A percentile compares a stretch with the other conserved stretches of the same genome.
phyloP scores from a whole-genome alignment of 2,329 filamentous ascomycete species.

The Sclerotinia trifoliorum region DNA sequence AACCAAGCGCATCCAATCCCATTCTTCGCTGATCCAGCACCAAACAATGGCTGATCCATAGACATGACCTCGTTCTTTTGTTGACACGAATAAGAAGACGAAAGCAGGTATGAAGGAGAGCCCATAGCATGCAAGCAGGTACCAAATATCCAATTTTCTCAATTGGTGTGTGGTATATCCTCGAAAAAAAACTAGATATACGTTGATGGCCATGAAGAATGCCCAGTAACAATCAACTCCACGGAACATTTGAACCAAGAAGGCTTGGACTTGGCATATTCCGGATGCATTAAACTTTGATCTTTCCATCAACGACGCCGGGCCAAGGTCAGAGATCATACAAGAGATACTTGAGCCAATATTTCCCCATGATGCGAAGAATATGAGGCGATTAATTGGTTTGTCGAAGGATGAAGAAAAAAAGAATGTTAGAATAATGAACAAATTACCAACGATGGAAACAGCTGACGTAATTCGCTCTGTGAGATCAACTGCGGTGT shows the following conservation, averaged over 20 bases:
- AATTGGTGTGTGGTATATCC: conserved; percentile 51
- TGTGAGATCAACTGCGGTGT: background rate
- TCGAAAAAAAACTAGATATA: conserved; percentile 57
- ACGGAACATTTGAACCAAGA: conserved; percentile 76
- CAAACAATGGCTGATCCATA: conserved; percentile 55
- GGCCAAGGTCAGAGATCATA: conserved; percentile 50
- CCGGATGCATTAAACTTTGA: conserved; percentile 1
- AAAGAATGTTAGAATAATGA: conserved; percentile 54
- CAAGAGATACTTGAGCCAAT: conserved; percentile 55
- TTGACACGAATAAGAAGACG: conserved; percentile 50
- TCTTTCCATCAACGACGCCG: conserved; percentile 3
- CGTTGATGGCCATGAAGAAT: conserved; percentile 59
- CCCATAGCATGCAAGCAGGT: conserved; percentile 53
- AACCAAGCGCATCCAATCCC: conserved; percentile 69
- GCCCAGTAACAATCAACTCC: conserved; percentile 53
- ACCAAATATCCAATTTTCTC: conserved; percentile 53
- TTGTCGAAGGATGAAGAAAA: conserved; percentile 51
- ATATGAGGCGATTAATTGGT: conserved; percentile 58
- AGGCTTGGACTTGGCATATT: conserved; percentile 66
- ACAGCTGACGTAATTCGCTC: conserved; percentile 46
- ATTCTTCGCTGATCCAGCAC: conserved; percentile 70
- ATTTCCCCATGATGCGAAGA: conserved; percentile 59
- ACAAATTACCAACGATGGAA: conserved; percentile 52
- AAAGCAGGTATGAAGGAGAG: conserved; percentile 52
- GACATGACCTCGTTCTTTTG: conserved; percentile 30